Base-by-base conservation (phyloP, 176 grass and related monocot genomes). In the Thinopyrum elongatum region DNA sequence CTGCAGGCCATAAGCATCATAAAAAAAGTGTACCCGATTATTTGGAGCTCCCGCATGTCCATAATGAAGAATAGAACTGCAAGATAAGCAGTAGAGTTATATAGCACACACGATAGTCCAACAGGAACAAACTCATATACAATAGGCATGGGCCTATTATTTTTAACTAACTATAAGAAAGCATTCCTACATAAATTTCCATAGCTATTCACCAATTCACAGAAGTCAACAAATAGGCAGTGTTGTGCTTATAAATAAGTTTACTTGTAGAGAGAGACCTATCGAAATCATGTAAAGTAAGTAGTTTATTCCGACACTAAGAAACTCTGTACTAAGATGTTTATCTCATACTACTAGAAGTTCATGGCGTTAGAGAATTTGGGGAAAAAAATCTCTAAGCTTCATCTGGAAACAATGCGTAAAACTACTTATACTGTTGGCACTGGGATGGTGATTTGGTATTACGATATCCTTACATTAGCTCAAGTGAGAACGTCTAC, bases 11-110 rank as follows among this genome's bases (percentile, higher is more conserved):
- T 77, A 64, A 78, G 61, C 60, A 75, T 53, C 28, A 75, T 69
- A 76, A 86, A 85, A 85, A 72, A 80, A 10, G 17, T 81, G 26
- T 91, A 91, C 93, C 86, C 89, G 80, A 27, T 98, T 93, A 92
- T 98, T 98, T 92, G 96, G 96, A 91, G 96, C 96, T 68, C 90
- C 88, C 0, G 90, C n/a, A 64, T 95, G 93, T 42, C 96, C 96
- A 86, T 98, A 98, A 81, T 98, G 96, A 16, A 98, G 93, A 89
- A 94, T 86, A 81, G 91, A 88, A 80, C 93, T 95, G 82, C 68
- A 94, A 88, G 76, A 28, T 65, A 80, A 82, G 47, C 39, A 86
- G 22, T 84, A 87, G 65, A 89, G 70, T 86, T 95, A 89, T 41
- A 86, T 78, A 17, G 60, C 53, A 39, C 63, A 83, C 7, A 31